Evolutionary conservation across 2,329 filamentous ascomycete species (phyloP).

Genomic region (Colletotrichum cordylinicola): DNA sequence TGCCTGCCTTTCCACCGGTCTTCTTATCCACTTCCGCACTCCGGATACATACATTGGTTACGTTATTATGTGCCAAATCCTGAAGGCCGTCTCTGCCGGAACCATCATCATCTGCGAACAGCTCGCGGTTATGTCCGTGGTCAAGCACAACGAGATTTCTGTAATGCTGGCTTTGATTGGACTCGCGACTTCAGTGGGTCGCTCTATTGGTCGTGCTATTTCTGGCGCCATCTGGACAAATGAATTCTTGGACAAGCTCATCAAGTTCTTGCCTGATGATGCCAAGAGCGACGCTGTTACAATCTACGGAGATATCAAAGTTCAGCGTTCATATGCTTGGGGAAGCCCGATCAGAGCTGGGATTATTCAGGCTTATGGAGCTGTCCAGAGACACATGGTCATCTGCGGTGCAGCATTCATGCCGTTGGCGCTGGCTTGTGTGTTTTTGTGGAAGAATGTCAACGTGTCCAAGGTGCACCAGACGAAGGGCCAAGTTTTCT

Average conservation of each 20-base stretch:
- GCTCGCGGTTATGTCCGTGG: conserved; percentile 37
- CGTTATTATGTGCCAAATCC: conserved; percentile 43
- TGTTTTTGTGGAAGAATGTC: conserved; percentile 17
- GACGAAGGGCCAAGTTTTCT: conserved; percentile 17
- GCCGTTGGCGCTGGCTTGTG: conserved; percentile 7
- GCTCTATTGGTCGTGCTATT: conserved; percentile 34
- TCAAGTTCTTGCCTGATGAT: conserved; percentile 39
- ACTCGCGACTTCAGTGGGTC: conserved; percentile 35
- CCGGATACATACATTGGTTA: conserved; percentile 35
- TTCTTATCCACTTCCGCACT: conserved; percentile 43
- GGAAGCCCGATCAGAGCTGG: conserved; percentile 45
- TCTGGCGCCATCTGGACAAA: conserved; percentile 39
- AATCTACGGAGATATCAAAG: conserved; percentile 40
- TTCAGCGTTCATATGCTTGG: conserved; percentile 43
- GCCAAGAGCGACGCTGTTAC: conserved; percentile 48
- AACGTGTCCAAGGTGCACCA: conserved; percentile 14
- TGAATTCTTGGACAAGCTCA: conserved; percentile 41
- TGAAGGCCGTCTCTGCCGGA: conserved; percentile 44
- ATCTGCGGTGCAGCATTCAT: conserved; percentile 27
- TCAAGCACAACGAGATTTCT: conserved; percentile 35
- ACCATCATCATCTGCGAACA: conserved; percentile 50
- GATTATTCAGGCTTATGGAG: conserved; percentile 52
- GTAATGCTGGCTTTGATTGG: conserved; percentile 35
- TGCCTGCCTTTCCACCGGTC: conserved; percentile 29
- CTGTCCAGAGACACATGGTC: conserved; percentile 47